Conservation (phyloP, 148 eudicot genomes). For the Camellia granthamiana region DNA sequence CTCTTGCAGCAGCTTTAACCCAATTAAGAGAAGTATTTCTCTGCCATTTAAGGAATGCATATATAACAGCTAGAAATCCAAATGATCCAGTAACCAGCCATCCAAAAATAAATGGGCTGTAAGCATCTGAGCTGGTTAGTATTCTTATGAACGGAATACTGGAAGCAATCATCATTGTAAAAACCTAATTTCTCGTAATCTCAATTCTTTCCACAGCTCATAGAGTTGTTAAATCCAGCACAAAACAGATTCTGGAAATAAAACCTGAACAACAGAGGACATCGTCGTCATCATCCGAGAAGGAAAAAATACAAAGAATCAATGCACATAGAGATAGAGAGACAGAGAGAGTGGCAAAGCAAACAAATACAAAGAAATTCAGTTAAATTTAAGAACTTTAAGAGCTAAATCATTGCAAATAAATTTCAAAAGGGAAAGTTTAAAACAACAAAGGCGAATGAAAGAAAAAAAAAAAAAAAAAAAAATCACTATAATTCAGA, state of each 20-base stretch:
- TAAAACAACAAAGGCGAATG: not conserved
- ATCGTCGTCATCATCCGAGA: not conserved
- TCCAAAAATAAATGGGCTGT: constrained; percentile 53
- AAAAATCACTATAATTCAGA: not conserved
- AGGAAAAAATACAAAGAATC: not conserved
- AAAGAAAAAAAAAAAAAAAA: not conserved
- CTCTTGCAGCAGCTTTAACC: constrained; percentile 90
- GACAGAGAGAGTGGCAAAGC: not conserved
- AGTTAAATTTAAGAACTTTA: not conserved
- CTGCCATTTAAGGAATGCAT: constrained; percentile 74
- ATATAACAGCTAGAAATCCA: constrained; percentile 60
- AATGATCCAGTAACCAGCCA: constrained; percentile 76
- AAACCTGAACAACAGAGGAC: constrained; percentile 16
- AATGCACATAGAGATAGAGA: not conserved
- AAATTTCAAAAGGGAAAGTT: not conserved
- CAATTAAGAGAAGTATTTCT: constrained; percentile 62
- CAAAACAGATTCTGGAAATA: not conserved
- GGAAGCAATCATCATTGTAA: constrained; percentile 44
- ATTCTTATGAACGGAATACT: constrained; percentile 42
- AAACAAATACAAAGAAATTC: not conserved
- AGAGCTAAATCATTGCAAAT: not conserved
- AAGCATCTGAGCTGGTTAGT: constrained; percentile 40
- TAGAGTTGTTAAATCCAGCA: constrained; percentile 4
- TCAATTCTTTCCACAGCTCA: constrained; percentile 1
- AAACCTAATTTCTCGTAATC: constrained; percentile 19